Evolutionary conservation across 352 stramenopile species (phyloP), one percentile per base, ranked within the genome.

Genomic region (Bremia lactucae): DNA sequence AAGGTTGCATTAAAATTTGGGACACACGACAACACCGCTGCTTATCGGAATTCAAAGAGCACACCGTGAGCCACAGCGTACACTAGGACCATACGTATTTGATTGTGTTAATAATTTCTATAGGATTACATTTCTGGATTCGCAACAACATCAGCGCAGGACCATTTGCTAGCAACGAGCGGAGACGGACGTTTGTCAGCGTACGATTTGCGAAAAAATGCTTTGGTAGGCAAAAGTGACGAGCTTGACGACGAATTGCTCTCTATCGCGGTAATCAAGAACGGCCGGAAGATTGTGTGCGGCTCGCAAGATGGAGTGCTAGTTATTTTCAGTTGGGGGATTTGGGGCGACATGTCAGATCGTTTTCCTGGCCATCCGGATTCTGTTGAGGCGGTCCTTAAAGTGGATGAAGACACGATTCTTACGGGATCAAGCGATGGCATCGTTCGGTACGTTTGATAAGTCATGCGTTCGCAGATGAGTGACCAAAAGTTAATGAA

Each of bases 341-440:
- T 69, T 11, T 98, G 94, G 94, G 90, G 88, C 41, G 94, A 98
- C 55, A 95, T 97, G 59, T 95, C 80, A 31, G 94, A 98, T 67
- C 82, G 94, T 4, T 98, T 97, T 50, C 87, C 89, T 1, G 91
- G 81, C 4, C 94, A 98, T 65, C 94, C 95, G 2, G 72, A 96
- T 23, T 96, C 81, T 18, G 85, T 98, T 21, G 94, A 98, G 46
- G 72, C 88, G 0, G 52, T 98, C 7, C 61, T 98, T 1, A 97
- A 97, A 59, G 74, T 98, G 36, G 94, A 98, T 49, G 94, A 98
- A 64, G 91, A 97, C 60, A 98, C 94, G 2, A 51, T 98, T 7
- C 68, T 98, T 21, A 98, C 95, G 2, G 95, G 94, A 25, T 97
- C 87, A 13, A 97, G 85, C 40, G 94, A 98, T 59, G 94, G 94